A percentile compares a stretch with the other conserved stretches of the same genome.
phyloP scores from a whole-genome alignment of 495 filamentous ascomycete species.

The Paragyromitra xinjiangensis region DNA sequence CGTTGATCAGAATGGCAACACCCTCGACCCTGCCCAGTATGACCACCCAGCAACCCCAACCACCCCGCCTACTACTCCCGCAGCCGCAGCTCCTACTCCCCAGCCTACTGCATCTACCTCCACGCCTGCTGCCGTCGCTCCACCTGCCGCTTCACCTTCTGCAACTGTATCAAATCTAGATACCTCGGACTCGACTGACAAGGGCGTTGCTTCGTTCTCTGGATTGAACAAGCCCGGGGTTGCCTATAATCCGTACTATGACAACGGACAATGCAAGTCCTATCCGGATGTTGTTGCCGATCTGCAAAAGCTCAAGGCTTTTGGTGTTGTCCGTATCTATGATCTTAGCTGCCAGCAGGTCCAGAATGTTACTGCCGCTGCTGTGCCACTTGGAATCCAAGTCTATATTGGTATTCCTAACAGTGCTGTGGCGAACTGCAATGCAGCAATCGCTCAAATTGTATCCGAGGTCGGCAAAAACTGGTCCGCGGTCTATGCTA shows the following conservation, averaged over 20 bases:
- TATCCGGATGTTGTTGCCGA: conserved; percentile 70
- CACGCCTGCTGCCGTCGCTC: conserved; percentile 10
- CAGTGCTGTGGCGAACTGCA: conserved; percentile 63
- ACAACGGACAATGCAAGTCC: conserved; percentile 72
- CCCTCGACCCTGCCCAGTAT: conserved; percentile 55
- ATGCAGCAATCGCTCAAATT: conserved; percentile 65
- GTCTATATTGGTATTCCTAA: conserved; percentile 79
- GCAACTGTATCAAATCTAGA: conserved; percentile 51
- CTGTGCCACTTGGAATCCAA: conserved; percentile 67
- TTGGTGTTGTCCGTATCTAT: conserved; percentile 76
- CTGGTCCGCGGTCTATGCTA: conserved; percentile 73
- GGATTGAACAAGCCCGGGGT: conserved; percentile 64
- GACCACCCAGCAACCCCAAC: conserved; percentile 17
- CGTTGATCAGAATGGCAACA: conserved; percentile 69
- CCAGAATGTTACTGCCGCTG: conserved; percentile 67
- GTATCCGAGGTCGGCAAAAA: conserved; percentile 63
- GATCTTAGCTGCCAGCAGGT: conserved; percentile 82
- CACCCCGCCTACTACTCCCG: conserved; percentile 18
- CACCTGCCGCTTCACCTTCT: conserved; percentile 33
- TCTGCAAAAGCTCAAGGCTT: conserved; percentile 64
- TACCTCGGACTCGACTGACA: background rate
- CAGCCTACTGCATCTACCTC: conserved; percentile 16
- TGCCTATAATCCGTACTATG: conserved; percentile 78
- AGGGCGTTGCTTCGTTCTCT: conserved; percentile 3
- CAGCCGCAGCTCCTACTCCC: conserved; percentile 30